These are phyloP conservation scores for Aspergillus felis DNA, from an alignment of 2,329 filamentous ascomycete genomes.

Conservation along the genomic window DNA sequence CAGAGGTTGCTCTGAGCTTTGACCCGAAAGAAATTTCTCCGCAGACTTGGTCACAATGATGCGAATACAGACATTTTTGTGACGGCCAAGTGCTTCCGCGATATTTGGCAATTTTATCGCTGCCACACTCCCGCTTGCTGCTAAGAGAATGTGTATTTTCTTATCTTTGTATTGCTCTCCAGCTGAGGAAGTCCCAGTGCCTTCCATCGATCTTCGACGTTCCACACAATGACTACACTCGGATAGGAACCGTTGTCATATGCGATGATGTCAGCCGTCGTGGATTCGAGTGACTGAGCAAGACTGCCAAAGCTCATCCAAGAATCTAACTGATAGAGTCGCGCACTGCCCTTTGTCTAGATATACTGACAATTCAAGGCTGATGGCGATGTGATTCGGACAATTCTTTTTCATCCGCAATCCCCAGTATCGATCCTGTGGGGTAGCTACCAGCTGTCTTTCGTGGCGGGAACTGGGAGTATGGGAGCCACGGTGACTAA, in stretches of 20 bases:
- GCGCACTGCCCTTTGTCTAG: background rate
- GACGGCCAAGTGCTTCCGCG: conserved; percentile 45
- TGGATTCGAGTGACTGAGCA: background rate
- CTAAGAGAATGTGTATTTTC: conserved; percentile 48
- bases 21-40: conserved; percentile 69
- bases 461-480: background rate
- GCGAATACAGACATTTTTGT: conserved; percentile 67
- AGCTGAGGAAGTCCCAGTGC: conserved; percentile 5
- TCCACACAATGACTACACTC: background rate
- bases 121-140: conserved; percentile 72
- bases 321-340: background rate
- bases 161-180: conserved; percentile 19
- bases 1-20: conserved; percentile 71
- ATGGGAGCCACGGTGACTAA: background rate
- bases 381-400: background rate
- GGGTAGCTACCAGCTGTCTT: background rate
- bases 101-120: conserved; percentile 78
- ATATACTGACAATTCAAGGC: background rate
- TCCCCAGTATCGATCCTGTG: background rate
- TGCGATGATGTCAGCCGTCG: background rate
- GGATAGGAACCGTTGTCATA: background rate
- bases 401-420: background rate
- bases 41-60: conserved; percentile 75
- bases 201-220: background rate
- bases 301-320: background rate